Conservation (phyloP, 2,329 filamentous ascomycete genomes). For the Decorospora gaudefroyi region DNA sequence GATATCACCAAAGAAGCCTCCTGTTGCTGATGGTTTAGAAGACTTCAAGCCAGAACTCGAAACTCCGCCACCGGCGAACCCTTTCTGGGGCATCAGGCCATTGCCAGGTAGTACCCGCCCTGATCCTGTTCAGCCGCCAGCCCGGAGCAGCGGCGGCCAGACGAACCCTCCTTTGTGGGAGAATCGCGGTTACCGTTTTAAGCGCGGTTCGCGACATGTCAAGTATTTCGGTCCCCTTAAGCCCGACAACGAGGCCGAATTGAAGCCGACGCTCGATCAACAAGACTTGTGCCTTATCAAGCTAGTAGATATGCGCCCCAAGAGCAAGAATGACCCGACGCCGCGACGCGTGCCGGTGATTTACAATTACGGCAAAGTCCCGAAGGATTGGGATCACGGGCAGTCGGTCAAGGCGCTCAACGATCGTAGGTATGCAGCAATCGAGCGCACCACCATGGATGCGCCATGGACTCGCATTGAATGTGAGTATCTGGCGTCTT, state of each 20-base stretch:
- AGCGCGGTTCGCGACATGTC: conserved; percentile 19
- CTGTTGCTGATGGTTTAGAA: conserved; percentile 14
- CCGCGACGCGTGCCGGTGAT: conserved; percentile 22
- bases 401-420: conserved; percentile 34
- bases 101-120: conserved; percentile 19
- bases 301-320: conserved; percentile 39
- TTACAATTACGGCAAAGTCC: conserved; percentile 26
- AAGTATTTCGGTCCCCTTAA: conserved; percentile 16
- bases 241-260: conserved; percentile 5
- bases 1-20: conserved; percentile 12
- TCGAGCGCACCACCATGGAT: conserved; percentile 28
- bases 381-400: conserved; percentile 31
- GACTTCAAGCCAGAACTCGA: neutral
- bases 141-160: conserved; percentile 25
- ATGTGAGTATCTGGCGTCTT: conserved; percentile 23
- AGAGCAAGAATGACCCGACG: conserved; percentile 8
- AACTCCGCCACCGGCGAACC: conserved; percentile 1
- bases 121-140: conserved; percentile 21
- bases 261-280: conserved; percentile 22
- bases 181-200: conserved; percentile 30
- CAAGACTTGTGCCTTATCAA: conserved; percentile 24
- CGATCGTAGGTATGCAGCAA: conserved; percentile 31
- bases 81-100: conserved; percentile 30
- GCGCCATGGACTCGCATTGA: conserved; percentile 23
- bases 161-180: conserved; percentile 35